Evolutionary conservation across 208 protist genomes (phyloP), one percentile per base, ranked within the genome.

Genomic region (Entamoeba histolytica): DNA sequence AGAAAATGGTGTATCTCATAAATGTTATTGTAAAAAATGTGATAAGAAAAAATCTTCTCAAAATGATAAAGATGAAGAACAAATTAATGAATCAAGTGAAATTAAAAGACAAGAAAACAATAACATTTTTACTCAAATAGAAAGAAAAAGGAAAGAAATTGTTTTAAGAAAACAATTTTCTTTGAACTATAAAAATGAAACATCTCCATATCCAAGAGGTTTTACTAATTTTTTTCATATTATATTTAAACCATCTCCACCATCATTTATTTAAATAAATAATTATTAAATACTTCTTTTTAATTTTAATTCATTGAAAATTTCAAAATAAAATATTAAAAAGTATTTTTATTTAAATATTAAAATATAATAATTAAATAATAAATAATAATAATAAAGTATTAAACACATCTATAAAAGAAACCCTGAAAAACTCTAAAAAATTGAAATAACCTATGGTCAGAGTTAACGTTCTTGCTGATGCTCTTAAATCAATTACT

Each of bases 381-480:
- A 44, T 44, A 44, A 44, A 44, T 0, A 44, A 44, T 0, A 44
- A 44, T 44, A 44, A 44, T 44, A 44, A 52, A 52, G 14, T 17
- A 52, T 52, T 52, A 52, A 52, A 4, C n/a, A 3, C 6, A 52
- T 52, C 6, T 52, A 52, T 44, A 52, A 52, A 52, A 52, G 50
- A 52, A 52, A 52, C 50, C 50, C 50, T 52, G 1, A 15, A 52
- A 7, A 7, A 52, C 50, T 52, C 15, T 52, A 17, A 17, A 52
- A 17, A 17, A 31, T 87, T 28, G 23, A 87, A 35, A 87, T 39
- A 52, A 92, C 47, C 23, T 95, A 99, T 99, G 98, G 99, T 99
- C 94, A 97, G 98, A 96, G 98, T 99, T 95, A 98, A 96, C 95
- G 97, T 99, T 95, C 97, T 99, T 95, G 97, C 97, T 94, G 99